Evolutionary conservation across 106 monocot genomes (phyloP), one percentile per base, ranked within the genome.

Genomic region (Platanthera guangdongensis): DNA sequence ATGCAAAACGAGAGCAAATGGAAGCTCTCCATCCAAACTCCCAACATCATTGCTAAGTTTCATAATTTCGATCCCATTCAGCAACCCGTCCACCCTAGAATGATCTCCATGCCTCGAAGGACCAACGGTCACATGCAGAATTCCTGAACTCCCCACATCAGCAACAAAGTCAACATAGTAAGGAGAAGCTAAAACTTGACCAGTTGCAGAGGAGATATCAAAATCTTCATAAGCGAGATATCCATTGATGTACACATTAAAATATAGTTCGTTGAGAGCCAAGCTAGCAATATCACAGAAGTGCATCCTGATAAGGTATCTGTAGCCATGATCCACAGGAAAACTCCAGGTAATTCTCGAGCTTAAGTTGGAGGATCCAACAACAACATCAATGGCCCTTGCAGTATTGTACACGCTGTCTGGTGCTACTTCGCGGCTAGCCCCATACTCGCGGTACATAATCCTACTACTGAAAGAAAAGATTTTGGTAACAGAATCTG

Each of bases 61-160:
- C 86, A 94, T 83, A 52, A 99, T 85, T 63, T 99, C 97, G 82
- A 99, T 67, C 19, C 92, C 97, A 82, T 99, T 99, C 75, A 99
- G 80, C 80, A 94, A 50, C 47, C 86, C 97, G 52, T 75, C 67
- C 8, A 85, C 76, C 76, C 75, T 81, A 0, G 76, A 83, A 8
- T 80, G 80, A 1, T n/a, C 75, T 30, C 80, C 86, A 19, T 73
- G 50, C 12, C 74, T 85, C 1, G 89, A 89, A 25, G 89, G 81
- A 14, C 76, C 87, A 76, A 94, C 77, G 5, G 52, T 82, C 45
- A 99, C 80, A 45, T 11, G 76, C 78, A 99, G 77, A 72, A 60
- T 6, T 6, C 81, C 85, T 9, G 78, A 79, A 52, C 18, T 51
- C 55, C 79, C 88, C 1, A 80, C 77, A 71, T 83, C 77, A 3